Evolutionary conservation across 1,139 yeast genomes (phyloP), one percentile per base, ranked within the genome.

Genomic region (Sugiyamaella pinicola): DNA sequence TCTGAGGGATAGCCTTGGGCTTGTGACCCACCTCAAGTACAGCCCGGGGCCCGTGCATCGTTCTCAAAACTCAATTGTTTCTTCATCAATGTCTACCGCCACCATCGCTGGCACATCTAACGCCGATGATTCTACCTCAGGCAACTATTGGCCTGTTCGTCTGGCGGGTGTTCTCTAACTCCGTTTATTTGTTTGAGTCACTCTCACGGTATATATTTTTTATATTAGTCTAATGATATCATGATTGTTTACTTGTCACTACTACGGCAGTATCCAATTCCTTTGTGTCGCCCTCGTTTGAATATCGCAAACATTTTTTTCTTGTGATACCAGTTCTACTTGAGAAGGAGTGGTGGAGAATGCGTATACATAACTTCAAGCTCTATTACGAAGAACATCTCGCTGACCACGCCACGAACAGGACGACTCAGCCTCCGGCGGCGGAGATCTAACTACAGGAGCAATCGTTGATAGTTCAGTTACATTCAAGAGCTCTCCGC

Each of bases 1-100:
- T 39, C 49, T 64, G 34, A 61, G 71, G 4, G 72, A 69, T 49
- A 61, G 58, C 35, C 65, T 69, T 13, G 73, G 73, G 4, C 61
- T 69, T n/a, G 66, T 69, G 26, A 67, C 71, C 12, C 72, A 68
- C 50, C 54, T 65, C 29, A 61, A 61, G 53, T 60, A 55, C 43
- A 35, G 47, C 12, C 52, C 50, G 13, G 17, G 48, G 12, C 53
- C 50, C 9, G 22, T 17, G 3, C 22, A 37, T n/a, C 26, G n/a
- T 12, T 42, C 37, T 17, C 19, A 18, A 15, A 21, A 13, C 17
- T 21, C 47, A 15, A 13, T 46, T 18, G 26, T 38, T 2, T 38
- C 50, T 13, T 35, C 37, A 4, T 22, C 37, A 10, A 19, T 46
- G 35, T 31, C 37, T 19, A 31, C 37, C 29, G 26, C 37, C 17